phyloP scores from a whole-genome alignment of 768 basidiomycete genomes.

The Saitozyma podzolica region DNA sequence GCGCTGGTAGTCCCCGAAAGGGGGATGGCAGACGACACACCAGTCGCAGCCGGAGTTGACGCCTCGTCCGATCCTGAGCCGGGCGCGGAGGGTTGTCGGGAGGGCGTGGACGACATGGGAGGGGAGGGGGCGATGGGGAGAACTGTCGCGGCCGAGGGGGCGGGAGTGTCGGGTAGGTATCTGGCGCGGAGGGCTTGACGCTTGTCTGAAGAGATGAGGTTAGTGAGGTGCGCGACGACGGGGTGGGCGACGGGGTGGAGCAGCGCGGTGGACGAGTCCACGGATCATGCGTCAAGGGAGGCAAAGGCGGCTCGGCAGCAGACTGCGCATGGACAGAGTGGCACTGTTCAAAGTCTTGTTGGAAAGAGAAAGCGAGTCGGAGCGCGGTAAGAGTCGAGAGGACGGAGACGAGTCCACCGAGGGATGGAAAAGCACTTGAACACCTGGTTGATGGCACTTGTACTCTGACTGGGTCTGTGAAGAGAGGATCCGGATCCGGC shows the following conservation, averaged over 20 bases:
- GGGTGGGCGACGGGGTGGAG: no score
- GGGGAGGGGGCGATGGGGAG: background rate
- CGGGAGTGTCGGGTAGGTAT: conserved; percentile 5
- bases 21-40: conserved; percentile 3
- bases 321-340: background rate
- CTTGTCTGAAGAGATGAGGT: conserved; percentile 5
- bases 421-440: no score
- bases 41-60: conserved; percentile 1
- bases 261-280: no score
- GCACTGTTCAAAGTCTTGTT: background rate
- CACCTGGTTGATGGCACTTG: no score
- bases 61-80: conserved; percentile 13
- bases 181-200: background rate
- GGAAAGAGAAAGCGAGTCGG: background rate
- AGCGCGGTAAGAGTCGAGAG: background rate
- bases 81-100: background rate
- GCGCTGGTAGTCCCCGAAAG: conserved; percentile 15
- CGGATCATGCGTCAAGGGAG: no score
- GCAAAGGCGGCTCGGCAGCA: background rate
- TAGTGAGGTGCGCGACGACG: background rate
- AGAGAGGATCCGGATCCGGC: no score
- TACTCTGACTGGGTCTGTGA: no score
- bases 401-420: no score
- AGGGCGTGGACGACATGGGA: background rate
- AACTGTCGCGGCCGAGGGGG: background rate